Base-by-base conservation (phyloP, 2,329 filamentous ascomycete species). In the Periglandula ipomoeae region DNA sequence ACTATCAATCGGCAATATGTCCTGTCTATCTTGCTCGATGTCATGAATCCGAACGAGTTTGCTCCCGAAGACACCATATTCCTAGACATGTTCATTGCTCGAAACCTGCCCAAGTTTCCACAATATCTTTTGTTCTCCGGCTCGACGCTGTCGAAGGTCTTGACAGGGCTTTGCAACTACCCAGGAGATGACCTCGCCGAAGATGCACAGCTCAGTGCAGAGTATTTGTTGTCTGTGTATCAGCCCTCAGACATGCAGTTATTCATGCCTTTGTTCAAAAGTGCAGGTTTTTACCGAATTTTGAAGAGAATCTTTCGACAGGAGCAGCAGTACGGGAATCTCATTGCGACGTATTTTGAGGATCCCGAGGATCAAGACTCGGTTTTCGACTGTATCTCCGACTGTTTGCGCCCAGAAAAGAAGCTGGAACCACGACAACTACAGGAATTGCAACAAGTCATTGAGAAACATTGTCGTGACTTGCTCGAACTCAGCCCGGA, bases 51-150 rank as follows among this genome's bases (percentile, higher is more conserved):
- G 1, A 72, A 76, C 4, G 81, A 87, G 42, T 97, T 95, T 65
- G 78, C 82, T 1, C 68, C 82, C 0, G 81, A 86, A 52, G 89
- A 97, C 61, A 90, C 87, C 11, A 87, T 98, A 49, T 98, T 95
- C 65, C 78, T 98, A 40, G 89, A 98, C 66, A 98, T 98, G 89
- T 98, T 98, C 61, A 86, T 98, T 61, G 91, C 93, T 17, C 82
- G 93, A 49, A 98, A 95, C 62, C 70, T 98, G 44, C 88, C 94
- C 3, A 98, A 98, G 64, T 98, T 95, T 60, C 89, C 90, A 1
- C 91, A 97, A 62, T 96, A 96, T 60, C 83, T 98, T 45, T 78
- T 97, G 10, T 80, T 98, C 42, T 87, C 91, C 0, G 93, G 90
- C 17, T 89, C 87, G 2, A 85, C 87, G 2, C 74, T 98, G 1